Evolutionary conservation across 331 rosid species (phyloP).

Genomic region (Telfairia occidentalis): DNA sequence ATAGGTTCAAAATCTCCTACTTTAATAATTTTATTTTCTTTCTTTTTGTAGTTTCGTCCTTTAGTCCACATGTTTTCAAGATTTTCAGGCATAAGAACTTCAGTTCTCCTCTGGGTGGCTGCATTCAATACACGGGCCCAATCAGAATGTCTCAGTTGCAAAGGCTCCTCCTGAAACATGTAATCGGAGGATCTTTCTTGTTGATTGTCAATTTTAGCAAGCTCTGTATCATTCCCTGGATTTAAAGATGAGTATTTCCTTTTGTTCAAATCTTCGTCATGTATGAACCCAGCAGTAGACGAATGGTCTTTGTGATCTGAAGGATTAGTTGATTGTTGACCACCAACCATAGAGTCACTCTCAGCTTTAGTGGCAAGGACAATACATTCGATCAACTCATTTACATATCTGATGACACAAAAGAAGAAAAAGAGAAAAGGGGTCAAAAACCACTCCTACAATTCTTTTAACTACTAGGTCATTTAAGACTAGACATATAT

Average conservation of each 20-base stretch:
- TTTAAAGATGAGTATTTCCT: slow-evolving; percentile 29
- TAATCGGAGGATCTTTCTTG: slow-evolving; percentile 22
- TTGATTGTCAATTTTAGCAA: slow-evolving; percentile 29
- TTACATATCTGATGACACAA: slow-evolving; percentile 58
- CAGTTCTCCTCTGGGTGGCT: slow-evolving; percentile 87
- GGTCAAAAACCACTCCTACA: neutral
- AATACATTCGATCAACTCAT: slow-evolving; percentile 70
- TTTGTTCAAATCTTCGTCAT: slow-evolving; percentile 29
- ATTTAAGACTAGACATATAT: neutral
- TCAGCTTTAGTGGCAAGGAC: slow-evolving; percentile 47
- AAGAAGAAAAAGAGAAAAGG: neutral
- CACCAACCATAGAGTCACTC: slow-evolving; percentile 20
- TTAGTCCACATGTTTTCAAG: slow-evolving; percentile 98
- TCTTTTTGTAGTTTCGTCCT: slow-evolving; percentile 79
- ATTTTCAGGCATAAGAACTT: slow-evolving; percentile 93
- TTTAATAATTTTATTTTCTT: slow-evolving; percentile 47
- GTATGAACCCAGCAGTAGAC: slow-evolving; percentile 16
- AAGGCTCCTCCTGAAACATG: slow-evolving; percentile 31
- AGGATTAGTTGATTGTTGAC: slow-evolving; percentile 29
- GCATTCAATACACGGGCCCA: slow-evolving; percentile 79
- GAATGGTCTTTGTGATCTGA: slow-evolving; percentile 26
- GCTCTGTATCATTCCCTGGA: slow-evolving; percentile 28
- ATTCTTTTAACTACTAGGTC: neutral
- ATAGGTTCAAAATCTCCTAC: slow-evolving; percentile 36
- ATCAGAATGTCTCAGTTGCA: slow-evolving; percentile 43